Base-by-base conservation (phyloP, 495 filamentous ascomycete genomes). In the Penicillium malachiteum region DNA sequence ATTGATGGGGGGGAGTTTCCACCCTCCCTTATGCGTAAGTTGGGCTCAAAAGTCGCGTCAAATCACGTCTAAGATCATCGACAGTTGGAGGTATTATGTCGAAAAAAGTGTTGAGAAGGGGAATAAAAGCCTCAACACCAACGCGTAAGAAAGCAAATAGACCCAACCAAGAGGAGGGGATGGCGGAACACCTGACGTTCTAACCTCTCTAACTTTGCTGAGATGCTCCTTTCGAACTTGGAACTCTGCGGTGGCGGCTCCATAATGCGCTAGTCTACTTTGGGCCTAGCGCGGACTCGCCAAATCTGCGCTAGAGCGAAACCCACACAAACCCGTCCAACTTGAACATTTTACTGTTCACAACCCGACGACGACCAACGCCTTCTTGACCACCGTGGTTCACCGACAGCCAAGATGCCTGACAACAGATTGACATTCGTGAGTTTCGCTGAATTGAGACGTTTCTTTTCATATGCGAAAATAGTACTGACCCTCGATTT, bases 371-470 rank as follows among this genome's bases (percentile, higher is more conserved):
- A 75, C 76, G 68, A 81, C 80, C 79, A 80, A 73, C 79, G 80
- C 82, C 72, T 68, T 67, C 70, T 71, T 76, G 72, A 75, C 68
- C 68, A 74, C 60, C 65, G 60, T 77, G 70, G 67, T 70, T 71
- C 72, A 75, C 74, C 64, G 65, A 77, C 74, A 72, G 73, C 73
- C 78, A 83, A 73, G 73, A 89, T 87, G 85, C 66, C 78, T 69
- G 84, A 83, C 71, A 84, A 81, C 67, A 85, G 87, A 84, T 74
- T 90, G 68, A 85, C 84, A 74, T 90, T 87, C 78, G 87, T 88
- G 74, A 81, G 85, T 80, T 42, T 21, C 44, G 54, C 48, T 31
- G 35, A 34, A 33, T 51, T 16, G 38, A 48, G 46, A 10, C 2
- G 35, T 14, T 30, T 46, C n/a, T 44, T 14, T 16, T 14, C 55